These are phyloP conservation scores for Pecoramyces ruminantium DNA, from an alignment of 192 early-diverging fungal species.

Conservation along the genomic window DNA sequence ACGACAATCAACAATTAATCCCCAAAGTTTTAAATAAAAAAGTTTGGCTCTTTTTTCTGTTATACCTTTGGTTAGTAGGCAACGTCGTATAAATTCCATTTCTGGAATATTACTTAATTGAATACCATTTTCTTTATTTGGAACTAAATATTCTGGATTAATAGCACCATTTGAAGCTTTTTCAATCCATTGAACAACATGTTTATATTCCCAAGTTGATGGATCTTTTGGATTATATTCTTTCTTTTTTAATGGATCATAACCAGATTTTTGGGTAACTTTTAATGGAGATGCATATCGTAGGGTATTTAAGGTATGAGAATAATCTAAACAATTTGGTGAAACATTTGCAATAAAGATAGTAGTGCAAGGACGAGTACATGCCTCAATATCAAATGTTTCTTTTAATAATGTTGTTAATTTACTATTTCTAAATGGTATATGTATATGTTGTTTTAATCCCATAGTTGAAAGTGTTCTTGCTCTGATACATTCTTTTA, in stretches of 20 bases:
- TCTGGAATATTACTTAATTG: slow-evolving; percentile 20
- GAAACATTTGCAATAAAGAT: slow-evolving; percentile 20
- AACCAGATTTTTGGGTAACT: slow-evolving; percentile 1
- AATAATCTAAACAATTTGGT: slow-evolving; percentile 11
- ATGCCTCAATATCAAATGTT: slow-evolving; percentile 21
- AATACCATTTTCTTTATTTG: slow-evolving; percentile 16
- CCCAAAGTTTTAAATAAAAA: slow-evolving; percentile 22
- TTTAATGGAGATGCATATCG: slow-evolving; percentile 17
- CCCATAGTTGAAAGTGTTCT: slow-evolving; percentile 10
- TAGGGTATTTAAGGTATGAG: slow-evolving; percentile 21
- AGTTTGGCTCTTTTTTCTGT: slow-evolving; percentile 14
- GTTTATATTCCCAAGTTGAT: slow-evolving; percentile 15
- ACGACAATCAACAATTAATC: slow-evolving; percentile 12
- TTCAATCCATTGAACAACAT: slow-evolving; percentile 15
- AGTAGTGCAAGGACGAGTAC: slow-evolving; percentile 12
- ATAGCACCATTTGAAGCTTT: not conserved
- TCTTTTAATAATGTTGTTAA: slow-evolving; percentile 28
- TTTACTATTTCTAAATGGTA: slow-evolving; percentile 25
- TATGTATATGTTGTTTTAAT: slow-evolving; percentile 13
- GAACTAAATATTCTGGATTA: slow-evolving; percentile 12
- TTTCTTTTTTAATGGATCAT: not conserved
- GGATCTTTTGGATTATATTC: slow-evolving; percentile 14
- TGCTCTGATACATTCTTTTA: slow-evolving; percentile 33
- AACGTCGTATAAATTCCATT: slow-evolving; percentile 17
- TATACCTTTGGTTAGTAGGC: slow-evolving; percentile 10